Evolutionary conservation across 202 grass and related monocot species (phyloP).

Genomic region (Hordeum pubiflorum): DNA sequence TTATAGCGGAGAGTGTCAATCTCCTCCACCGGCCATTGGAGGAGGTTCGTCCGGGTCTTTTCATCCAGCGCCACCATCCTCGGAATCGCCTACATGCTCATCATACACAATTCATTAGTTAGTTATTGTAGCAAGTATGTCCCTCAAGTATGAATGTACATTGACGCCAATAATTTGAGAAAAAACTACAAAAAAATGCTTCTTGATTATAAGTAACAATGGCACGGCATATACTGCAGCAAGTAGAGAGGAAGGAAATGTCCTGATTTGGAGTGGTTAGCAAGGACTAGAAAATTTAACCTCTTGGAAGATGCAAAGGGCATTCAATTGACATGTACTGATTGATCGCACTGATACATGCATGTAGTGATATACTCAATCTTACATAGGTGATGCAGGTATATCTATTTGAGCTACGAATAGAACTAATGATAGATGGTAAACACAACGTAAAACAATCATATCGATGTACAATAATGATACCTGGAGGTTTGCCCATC

Average conservation of each 20-base stretch:
- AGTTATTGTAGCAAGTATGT: not conserved
- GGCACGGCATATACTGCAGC: too few relatives aligned
- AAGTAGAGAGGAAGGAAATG: too few relatives aligned
- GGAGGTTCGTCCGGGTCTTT: not conserved
- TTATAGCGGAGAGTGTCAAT: not conserved
- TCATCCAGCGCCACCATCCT: not conserved
- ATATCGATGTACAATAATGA: not conserved
- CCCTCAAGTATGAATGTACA: not conserved
- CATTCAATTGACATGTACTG: too few relatives aligned
- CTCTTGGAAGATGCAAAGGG: too few relatives aligned
- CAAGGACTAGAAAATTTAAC: too few relatives aligned
- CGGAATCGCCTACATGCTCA: not conserved
- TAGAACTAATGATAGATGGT: not conserved
- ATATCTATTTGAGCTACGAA: not conserved
- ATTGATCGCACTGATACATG: not conserved
- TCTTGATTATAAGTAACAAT: not conserved
- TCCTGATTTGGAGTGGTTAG: too few relatives aligned
- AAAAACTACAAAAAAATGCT: not conserved
- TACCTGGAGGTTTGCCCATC: conserved; percentile 32
- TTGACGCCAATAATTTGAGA: not conserved
- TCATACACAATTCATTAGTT: not conserved
- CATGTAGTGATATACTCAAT: not conserved
- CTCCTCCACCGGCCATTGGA: not conserved
- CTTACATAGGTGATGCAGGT: not conserved
- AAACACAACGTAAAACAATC: not conserved